phyloP scores from a whole-genome alignment of 208 protist genomes.

The Blastocrithidia nonstop region DNA sequence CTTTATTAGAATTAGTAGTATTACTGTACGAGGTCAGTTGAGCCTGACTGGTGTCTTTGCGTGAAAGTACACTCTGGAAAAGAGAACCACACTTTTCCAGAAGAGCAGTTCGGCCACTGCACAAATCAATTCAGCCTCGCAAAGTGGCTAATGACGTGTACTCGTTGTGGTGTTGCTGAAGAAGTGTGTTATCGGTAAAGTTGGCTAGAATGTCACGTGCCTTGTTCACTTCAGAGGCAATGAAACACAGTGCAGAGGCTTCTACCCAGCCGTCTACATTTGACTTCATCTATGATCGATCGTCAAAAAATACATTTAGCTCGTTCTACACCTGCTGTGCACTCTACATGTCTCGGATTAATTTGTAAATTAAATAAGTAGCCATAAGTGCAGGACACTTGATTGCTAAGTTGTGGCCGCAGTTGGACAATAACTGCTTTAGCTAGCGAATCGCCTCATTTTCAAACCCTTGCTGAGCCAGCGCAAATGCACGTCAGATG shows the following conservation, averaged over 20 bases:
- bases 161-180: constrained; percentile 51
- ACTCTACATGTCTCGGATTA: constrained; percentile 51
- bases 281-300: too few species aligned
- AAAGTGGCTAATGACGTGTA: constrained; percentile 64
- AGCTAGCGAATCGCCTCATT: constrained; percentile 79
- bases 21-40: not conserved
- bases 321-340: constrained; percentile 29
- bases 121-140: constrained; percentile 79
- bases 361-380: constrained; percentile 51
- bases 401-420: constrained; percentile 31
- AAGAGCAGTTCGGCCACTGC: constrained; percentile 53
- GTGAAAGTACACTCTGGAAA: constrained; percentile 52
- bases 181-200: constrained; percentile 10
- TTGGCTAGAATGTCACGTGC: constrained; percentile 53
- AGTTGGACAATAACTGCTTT: too few species aligned
- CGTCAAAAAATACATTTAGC: constrained; percentile 18
- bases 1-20: not conserved
- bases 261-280: constrained; percentile 33
- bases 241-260: constrained; percentile 58
- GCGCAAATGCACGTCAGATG: constrained; percentile 62
- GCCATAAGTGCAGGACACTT: constrained; percentile 57
- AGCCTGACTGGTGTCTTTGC: constrained; percentile 15
- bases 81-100: constrained; percentile 66
- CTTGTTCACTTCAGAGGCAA: constrained; percentile 29
- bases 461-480: constrained; percentile 57